Evolutionary conservation across 345 rosid genomes (phyloP), one percentile per base, ranked within the genome.

Genomic region (Eucalyptus rudis): DNA sequence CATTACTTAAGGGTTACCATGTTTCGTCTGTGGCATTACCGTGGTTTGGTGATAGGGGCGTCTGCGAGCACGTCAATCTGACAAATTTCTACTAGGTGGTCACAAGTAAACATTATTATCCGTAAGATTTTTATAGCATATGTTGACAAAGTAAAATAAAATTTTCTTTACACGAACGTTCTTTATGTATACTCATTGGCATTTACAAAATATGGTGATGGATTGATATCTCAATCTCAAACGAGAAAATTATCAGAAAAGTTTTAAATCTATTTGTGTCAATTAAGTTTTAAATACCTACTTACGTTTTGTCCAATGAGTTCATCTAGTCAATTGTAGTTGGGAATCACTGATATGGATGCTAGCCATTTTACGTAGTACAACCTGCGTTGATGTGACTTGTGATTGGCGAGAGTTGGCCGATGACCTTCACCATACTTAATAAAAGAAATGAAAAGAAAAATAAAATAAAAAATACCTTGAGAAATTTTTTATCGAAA

Each of bases 291-390:
- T 24, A 56, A 56, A 56, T 56, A 56, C 29, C 5, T 22, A 20
- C 9, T 56, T 24, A 56, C 0, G 1, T 24, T 24, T 24, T 56
- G 29, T 10, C 29, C 2, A 24, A 22, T 56, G 62, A 22, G 12
- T 56, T 10, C 29, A 56, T 56, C 5, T 0, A 24, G 0, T 24
- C 62, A 56, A 56, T 56, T 56, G 5, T 56, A 24, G 62, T 24
- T 22, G 5, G 2, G 29, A 56, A 56, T 56, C 13, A 0, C 6
- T 1, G 0, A 56, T 6, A 9, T 56, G 3, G 6, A 56, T 22
- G 5, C 0, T 0, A 24, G 13, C 13, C 0, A 56, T 56, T 6
- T 24, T 4, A 24, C 1, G 1, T 56, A 2, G 1, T 56, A 56
- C 5, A 56, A 24, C 29, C 3, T 0, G 56, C 0, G 24, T 52